Base-by-base conservation (phyloP, 768 basidiomycete genomes). In the Dentipellis fragilis region DNA sequence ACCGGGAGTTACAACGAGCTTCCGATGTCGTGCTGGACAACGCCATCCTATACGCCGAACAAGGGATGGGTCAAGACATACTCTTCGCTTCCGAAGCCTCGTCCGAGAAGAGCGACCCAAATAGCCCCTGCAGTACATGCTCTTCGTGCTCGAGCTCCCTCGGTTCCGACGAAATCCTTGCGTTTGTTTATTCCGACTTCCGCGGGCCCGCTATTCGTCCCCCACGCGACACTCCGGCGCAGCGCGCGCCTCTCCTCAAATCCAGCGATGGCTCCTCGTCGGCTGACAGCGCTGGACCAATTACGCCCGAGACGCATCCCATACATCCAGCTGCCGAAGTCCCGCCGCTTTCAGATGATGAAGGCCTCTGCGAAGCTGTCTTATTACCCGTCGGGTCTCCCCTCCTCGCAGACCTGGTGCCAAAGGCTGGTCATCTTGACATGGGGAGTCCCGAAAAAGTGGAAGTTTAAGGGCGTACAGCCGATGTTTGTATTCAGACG, bases 1-100 rank as follows among this genome's bases (percentile, higher is more conserved):
- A 77, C 22, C 71, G 72, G 45, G 79, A 81, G 60, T 66, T 80
- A 37, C 59, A 58, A 16, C 35, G 58, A 39, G 67, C 72, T 11
- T 63, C 64, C 51, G 54, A 60, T n/a, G 56, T 59, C 11, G 65
- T 69, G 54, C 59, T 63, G 34, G 45, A 57, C 7, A 62, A 63
- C 22, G 70, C 66, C 5, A 60, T 56, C 7, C 50, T 60, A 22
- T 70, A 66, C 55, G 54, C 51, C 37, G 36, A 9, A 4, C 29
- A 45, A 45, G 42, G 42, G 1, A 29, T 3, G 29, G 29, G 29
- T 3, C 29, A 29, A 29, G 29, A 29, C 6, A 3, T 29, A 29
- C 29, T 29, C 29, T 29, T 29, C 29, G 29, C 29, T 29, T 29
- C 29, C 29, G 29, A 29, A 29, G 29, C 29, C 29, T 29, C 29